Evolutionary conservation across 2,329 filamentous ascomycete species (phyloP), one percentile per base, ranked within the genome.

Genomic region (Xylariaceae sp.): DNA sequence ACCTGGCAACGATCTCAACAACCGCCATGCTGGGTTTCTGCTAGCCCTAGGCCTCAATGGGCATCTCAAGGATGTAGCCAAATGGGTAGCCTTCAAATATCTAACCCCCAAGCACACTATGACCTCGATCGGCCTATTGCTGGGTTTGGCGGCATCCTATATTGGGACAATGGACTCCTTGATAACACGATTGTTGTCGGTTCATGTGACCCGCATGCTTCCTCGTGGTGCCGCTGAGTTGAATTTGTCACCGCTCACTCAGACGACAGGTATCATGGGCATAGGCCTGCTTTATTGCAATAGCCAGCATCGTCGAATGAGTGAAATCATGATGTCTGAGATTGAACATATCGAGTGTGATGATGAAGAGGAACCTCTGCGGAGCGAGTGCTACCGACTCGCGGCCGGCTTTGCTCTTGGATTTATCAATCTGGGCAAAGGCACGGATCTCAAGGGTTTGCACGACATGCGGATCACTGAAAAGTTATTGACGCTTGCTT

Each of bases 51-150:
- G 93, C 3, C 71, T 98, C 18, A 96, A 96, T 54, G 94, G 93
- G 0, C 94, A 98, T 65, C 71, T 98, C n/a, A 93, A 88, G 53
- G 85, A 82, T 7, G 78, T 98, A 19, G 93, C 93, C 3, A 97
- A 97, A 68, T 98, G 93, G 91, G 85, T 98, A 33, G 91, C 90
- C 8, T 98, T 97, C 76, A 97, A 96, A 60, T 98, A 98, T 54
- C 72, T 98, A n/a, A 98, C 93, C 0, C 91, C 93, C 1, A 98
- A 98, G 59, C 94, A 98, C 64, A 95, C 90, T 19, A 98, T 98
- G 93, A 97, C 93, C 18, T 97, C 93, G 1, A 91, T 98, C 41
- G 93, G 93, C 9, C 72, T 98, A n/a, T 74, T 98, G 3, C 73
- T 98, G 1, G 93, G 93, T 1, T 73, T 98, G 15, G 90, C 93